Evolutionary conservation across 148 eudicot species (phyloP), one percentile per base, ranked within the genome.

Genomic region (Simmondsia chinensis): DNA sequence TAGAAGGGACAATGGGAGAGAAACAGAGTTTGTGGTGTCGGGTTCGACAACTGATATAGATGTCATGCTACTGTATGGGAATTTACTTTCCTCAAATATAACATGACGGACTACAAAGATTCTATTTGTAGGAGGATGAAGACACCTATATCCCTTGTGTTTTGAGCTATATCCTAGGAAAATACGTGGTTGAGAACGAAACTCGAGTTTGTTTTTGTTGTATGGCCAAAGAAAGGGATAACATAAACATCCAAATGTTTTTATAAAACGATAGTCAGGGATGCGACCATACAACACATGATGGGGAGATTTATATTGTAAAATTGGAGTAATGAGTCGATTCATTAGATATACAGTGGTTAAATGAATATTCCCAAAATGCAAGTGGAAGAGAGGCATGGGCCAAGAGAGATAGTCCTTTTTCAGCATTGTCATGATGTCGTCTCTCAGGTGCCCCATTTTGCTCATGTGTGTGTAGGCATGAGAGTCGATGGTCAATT

Each of bases 81-180:
- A 52, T 0, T 2, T 3, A 1, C 20, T 0, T 7, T 52, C 57
- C 28, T 52, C 57, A 52, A 52, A 52, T 0, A 52, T 19, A 2
- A 43, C 47, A 50, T 35, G 43, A 1, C 43, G n/a, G 12, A 31
- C 42, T 3, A 50, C 23, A 24, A 26, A 52, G 1, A 29, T 9
- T 6, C 46, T 4, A 37, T 4, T 11, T 1, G 24, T 6, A 11
- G 46, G n/a, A 38, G 15, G 16, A 39, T 52, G 43, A 39, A 13
- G n/a, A 18, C 46, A 38, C 0, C 4, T 2, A 30, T 52, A 52
- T 5, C 33, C 57, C 39, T 52, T 39, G 15, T 39, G 46, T 17
- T 39, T 26, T 0, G 25, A 3, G 19, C 37, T 52, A 12, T 52
- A 52, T 4, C 57, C 57, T 24, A 52, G 5, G 10, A 52, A 52